Conservation (phyloP, 1,284 basidiomycete species). For the Trichosporon ovoides region DNA sequence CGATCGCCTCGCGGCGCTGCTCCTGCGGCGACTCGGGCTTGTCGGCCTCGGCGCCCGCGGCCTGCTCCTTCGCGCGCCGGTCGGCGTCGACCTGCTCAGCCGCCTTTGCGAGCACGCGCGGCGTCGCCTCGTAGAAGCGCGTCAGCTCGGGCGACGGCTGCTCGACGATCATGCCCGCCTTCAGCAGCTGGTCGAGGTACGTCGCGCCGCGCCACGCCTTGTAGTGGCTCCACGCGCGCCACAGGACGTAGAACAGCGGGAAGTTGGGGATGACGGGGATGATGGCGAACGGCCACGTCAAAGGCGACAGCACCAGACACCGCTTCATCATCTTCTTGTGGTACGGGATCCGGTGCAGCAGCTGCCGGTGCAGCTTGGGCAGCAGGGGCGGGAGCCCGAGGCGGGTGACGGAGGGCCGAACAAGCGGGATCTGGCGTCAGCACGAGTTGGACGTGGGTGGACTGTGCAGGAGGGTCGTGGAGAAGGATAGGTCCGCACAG, state of each 20-base stretch:
- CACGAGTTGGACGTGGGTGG: not conserved
- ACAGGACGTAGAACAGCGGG: slow-evolving; percentile 52
- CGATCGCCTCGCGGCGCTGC: not conserved
- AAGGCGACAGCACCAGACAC: slow-evolving; percentile 34
- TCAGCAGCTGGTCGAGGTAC: slow-evolving; percentile 40
- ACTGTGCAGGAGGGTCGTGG: too few species aligned
- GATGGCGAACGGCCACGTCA: slow-evolving; percentile 50
- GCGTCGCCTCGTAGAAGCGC: slow-evolving; percentile 27
- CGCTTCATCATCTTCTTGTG: slow-evolving; percentile 43
- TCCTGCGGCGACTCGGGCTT: not conserved
- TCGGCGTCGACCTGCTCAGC: not conserved
- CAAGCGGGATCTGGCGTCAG: slow-evolving; percentile 36
- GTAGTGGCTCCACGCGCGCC: slow-evolving; percentile 52
- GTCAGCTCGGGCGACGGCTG: slow-evolving; percentile 26
- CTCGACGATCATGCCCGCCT: slow-evolving; percentile 41
- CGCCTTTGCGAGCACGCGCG: slow-evolving; percentile 3
- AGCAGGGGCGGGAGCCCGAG: slow-evolving; percentile 31
- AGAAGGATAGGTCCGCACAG: too few species aligned
- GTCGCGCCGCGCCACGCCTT: slow-evolving; percentile 47
- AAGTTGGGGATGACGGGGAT: slow-evolving; percentile 52
- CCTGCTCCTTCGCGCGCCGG: not conserved
- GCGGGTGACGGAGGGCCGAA: slow-evolving; percentile 32
- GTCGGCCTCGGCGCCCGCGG: not conserved
- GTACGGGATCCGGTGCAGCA: slow-evolving; percentile 42
- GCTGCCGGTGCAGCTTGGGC: slow-evolving; percentile 38